These are phyloP conservation scores for Septoria petroselini DNA, from an alignment of 2,329 filamentous ascomycete genomes.

Conservation along the genomic window DNA sequence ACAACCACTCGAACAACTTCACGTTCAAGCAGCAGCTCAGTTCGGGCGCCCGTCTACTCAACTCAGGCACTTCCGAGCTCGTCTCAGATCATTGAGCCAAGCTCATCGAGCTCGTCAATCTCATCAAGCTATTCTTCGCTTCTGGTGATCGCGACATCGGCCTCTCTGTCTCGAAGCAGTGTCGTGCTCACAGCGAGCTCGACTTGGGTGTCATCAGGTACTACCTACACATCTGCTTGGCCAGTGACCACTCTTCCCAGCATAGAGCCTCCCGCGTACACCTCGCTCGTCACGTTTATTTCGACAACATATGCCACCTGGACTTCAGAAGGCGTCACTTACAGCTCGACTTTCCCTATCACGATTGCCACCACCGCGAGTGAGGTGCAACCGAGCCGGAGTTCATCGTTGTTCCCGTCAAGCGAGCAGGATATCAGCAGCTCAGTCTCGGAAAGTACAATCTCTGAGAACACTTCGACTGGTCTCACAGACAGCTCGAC, in stretches of 20 bases:
- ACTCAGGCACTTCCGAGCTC: background rate
- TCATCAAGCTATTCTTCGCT: background rate
- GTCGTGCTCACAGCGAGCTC: background rate
- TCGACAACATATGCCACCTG: conserved; percentile 2
- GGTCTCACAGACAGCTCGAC: conserved; percentile 11
- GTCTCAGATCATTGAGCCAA: too few relatives aligned
- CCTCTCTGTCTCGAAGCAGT: background rate
- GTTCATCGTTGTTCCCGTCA: background rate
- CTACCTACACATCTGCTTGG: background rate
- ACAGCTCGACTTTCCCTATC: conserved; percentile 5
- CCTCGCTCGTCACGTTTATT: conserved; percentile 2
- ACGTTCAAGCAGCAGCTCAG: background rate
- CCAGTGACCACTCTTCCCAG: background rate
- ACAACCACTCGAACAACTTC: background rate
- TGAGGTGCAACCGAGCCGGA: background rate
- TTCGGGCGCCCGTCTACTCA: background rate
- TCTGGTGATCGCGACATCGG: background rate
- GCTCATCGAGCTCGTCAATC: background rate
- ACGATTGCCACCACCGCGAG: conserved; percentile 4
- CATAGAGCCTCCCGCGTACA: background rate
- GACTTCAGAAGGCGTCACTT: conserved; percentile 7
- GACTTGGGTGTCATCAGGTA: background rate
- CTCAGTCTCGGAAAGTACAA: background rate
- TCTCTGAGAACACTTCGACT: conserved; percentile 10
- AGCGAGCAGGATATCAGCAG: background rate